phyloP scores from a whole-genome alignment of 2,329 filamentous ascomycete genomes.

The Pyrenophora seminiperda region DNA sequence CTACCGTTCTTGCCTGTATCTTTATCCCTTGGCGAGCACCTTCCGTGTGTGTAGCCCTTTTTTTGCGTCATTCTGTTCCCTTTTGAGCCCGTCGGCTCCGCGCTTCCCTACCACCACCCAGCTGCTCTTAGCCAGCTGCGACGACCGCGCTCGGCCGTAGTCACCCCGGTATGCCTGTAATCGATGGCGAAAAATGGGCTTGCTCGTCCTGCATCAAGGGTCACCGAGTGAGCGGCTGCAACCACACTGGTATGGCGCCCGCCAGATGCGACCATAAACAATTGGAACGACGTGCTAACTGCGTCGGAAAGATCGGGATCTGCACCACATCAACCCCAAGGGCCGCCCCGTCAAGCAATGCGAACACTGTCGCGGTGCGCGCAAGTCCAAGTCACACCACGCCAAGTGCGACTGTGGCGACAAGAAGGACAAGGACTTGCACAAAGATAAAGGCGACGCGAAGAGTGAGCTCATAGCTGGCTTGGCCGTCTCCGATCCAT shows the following conservation, averaged over 20 bases:
- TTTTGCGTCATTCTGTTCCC: slow-evolving; percentile 19
- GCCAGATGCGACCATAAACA: slow-evolving; percentile 17
- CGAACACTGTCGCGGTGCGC: slow-evolving; percentile 91
- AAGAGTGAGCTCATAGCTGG: slow-evolving; percentile 47
- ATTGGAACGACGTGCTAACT: slow-evolving; percentile 23
- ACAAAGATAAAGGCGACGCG: slow-evolving; percentile 53
- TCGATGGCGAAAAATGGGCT: slow-evolving; percentile 93
- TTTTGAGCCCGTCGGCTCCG: slow-evolving; percentile 19
- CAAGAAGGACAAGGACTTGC: slow-evolving; percentile 70
- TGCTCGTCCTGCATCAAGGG: slow-evolving; percentile 98
- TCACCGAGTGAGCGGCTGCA: slow-evolving; percentile 98
- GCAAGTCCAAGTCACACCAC: slow-evolving; percentile 93
- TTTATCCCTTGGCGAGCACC: slow-evolving; percentile 16
- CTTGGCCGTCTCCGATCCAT: slow-evolving; percentile 29
- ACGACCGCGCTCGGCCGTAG: slow-evolving; percentile 45
- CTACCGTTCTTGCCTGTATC: slow-evolving; percentile 28
- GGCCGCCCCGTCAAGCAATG: slow-evolving; percentile 97
- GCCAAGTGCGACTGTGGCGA: slow-evolving; percentile 97
- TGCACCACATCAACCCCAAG: slow-evolving; percentile 97
- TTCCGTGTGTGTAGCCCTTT: slow-evolving; percentile 23
- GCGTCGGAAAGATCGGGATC: slow-evolving; percentile 72
- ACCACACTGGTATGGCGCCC: slow-evolving; percentile 77
- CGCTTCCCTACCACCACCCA: slow-evolving; percentile 16
- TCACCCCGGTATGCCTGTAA: slow-evolving; percentile 44
- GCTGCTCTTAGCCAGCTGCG: slow-evolving; percentile 34